These are phyloP conservation scores for Onygena corvina DNA, from an alignment of 2,329 filamentous ascomycete species.

Conservation along the genomic window DNA sequence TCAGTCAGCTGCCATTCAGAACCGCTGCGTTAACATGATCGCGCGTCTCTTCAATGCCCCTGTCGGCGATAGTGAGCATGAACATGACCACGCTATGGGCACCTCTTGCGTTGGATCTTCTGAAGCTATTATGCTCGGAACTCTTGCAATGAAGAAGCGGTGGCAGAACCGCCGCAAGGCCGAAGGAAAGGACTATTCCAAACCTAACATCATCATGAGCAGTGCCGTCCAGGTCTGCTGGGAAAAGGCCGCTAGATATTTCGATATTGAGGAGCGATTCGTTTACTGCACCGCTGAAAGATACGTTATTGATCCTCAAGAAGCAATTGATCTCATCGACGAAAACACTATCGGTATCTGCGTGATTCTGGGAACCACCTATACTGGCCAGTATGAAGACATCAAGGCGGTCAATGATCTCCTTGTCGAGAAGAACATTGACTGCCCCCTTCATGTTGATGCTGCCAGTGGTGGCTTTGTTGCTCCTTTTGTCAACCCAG, in stretches of 20 bases:
- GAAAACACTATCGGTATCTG: conserved; percentile 83
- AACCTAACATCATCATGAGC: conserved; percentile 90
- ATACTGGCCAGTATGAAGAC: conserved; percentile 93
- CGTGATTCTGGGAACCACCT: conserved; percentile 80
- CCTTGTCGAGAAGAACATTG: conserved; percentile 58
- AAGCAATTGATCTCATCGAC: conserved; percentile 50
- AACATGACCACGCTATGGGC: conserved; percentile 57
- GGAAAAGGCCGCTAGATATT: conserved; percentile 84
- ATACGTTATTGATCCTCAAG: conserved; percentile 52
- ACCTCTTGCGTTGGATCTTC: conserved; percentile 83
- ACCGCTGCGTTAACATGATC: conserved; percentile 85
- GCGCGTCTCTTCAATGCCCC: conserved; percentile 79
- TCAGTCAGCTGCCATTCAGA: conserved; percentile 73
- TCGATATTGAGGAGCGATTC: conserved; percentile 84
- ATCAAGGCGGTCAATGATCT: conserved; percentile 85
- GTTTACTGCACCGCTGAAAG: conserved; percentile 51
- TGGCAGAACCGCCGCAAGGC: conserved; percentile 82
- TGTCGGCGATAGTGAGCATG: conserved; percentile 27
- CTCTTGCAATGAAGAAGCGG: conserved; percentile 82
- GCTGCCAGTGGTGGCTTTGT: conserved; percentile 89
- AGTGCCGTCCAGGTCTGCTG: conserved; percentile 94
- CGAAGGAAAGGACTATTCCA: conserved; percentile 65
- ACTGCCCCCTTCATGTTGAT: conserved; percentile 85
- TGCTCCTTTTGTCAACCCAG: conserved; percentile 75
- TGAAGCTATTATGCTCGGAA: conserved; percentile 47